Conservation (phyloP, 176 grass and related monocot species). For the Oryza glaberrima region DNA sequence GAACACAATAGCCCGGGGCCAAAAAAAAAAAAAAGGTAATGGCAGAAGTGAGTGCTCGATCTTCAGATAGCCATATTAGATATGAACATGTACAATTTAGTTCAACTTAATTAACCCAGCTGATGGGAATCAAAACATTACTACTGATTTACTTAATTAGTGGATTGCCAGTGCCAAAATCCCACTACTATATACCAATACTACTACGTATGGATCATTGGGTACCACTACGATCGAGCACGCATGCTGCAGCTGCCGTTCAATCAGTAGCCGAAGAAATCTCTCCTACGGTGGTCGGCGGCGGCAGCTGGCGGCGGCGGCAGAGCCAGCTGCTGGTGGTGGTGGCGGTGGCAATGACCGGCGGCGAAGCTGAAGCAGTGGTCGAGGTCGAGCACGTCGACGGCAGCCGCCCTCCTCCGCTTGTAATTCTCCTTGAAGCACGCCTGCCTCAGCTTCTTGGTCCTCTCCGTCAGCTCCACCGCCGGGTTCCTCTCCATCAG, state of each 20-base stretch:
- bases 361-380: background rate
- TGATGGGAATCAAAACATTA: background rate
- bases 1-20: too few relatives aligned
- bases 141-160: too few relatives aligned
- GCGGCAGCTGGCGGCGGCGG: background rate
- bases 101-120: background rate
- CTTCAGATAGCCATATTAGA: background rate
- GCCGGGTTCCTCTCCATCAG: constrained; percentile 76
- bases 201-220: background rate
- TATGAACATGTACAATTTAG: background rate
- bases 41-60: too few relatives aligned
- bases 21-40: too few relatives aligned
- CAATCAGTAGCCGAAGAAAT: constrained; percentile 9
- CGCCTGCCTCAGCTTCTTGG: constrained; percentile 83
- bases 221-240: background rate
- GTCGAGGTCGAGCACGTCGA: constrained; percentile 20
- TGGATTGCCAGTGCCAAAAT: too few relatives aligned
- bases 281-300: background rate
- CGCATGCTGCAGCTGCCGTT: background rate
- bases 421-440: constrained; percentile 93
- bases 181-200: background rate
- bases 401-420: constrained; percentile 49
- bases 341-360: background rate
- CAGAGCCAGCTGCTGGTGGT: background rate
- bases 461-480: constrained; percentile 62